Conservation (phyloP, 2,329 filamentous ascomycete species). For the Fusarium sp. region DNA sequence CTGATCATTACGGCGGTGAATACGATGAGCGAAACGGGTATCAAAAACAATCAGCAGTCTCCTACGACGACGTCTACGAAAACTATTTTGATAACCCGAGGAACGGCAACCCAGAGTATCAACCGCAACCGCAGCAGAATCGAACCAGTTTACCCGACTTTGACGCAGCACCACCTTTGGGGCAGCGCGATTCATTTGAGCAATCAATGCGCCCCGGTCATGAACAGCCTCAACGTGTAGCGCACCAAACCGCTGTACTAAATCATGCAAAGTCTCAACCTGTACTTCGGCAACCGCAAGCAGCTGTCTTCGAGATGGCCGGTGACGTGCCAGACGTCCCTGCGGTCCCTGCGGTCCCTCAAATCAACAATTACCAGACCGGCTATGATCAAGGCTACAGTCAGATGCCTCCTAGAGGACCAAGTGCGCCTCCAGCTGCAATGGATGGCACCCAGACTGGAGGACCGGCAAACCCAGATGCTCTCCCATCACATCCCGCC, state of each 20-base stretch:
- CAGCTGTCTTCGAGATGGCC: conserved; percentile 79
- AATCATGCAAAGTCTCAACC: conserved; percentile 73
- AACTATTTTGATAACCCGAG: conserved; percentile 59
- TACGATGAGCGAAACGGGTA: conserved; percentile 46
- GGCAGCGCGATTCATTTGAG: conserved; percentile 57
- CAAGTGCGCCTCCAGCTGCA: conserved; percentile 47
- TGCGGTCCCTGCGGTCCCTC: conserved; percentile 51
- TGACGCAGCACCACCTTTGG: conserved; percentile 49
- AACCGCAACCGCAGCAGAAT: conserved; percentile 30
- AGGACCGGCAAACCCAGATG: conserved; percentile 51
- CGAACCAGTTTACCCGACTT: conserved; percentile 53
- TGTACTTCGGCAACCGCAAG: conserved; percentile 69
- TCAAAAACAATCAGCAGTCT: conserved; percentile 47
- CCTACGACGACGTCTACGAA: conserved; percentile 63
- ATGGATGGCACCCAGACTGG: conserved; percentile 20
- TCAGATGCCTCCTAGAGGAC: conserved; percentile 43
- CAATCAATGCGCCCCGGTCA: conserved; percentile 54
- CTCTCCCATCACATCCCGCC: conserved; percentile 67
- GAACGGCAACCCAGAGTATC: conserved; percentile 42
- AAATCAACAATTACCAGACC: conserved; percentile 42
- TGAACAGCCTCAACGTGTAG: conserved; percentile 59
- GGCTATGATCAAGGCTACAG: conserved; percentile 41
- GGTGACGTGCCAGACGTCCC: conserved; percentile 68
- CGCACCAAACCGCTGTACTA: conserved; percentile 61
- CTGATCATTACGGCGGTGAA: conserved; percentile 46